Evolutionary conservation across 108 stramenopile genomes (phyloP), one percentile per base, ranked within the genome.

Genomic region (Aurantiochytrium sp.): DNA sequence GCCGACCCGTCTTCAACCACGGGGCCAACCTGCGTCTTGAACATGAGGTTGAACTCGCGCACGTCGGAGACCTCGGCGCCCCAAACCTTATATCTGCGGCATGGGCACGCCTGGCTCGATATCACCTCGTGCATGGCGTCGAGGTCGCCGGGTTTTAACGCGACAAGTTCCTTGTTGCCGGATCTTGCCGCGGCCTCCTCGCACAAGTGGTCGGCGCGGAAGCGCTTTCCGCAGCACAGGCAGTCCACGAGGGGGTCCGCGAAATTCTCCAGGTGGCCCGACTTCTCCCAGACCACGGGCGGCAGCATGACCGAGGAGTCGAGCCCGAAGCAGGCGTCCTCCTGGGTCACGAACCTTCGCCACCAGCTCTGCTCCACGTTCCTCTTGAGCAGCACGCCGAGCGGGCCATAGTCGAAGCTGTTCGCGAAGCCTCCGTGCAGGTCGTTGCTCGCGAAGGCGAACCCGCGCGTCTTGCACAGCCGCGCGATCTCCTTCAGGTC

Each of bases 221-320:
- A 98, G 52, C 98, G 88, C 55, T 96, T 87, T 89, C 97, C 97
- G 87, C 95, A 96, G 90, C 96, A 96, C 86, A 92, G 94, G 90
- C 98, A 98, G 93, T 99, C 97, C 34, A 96, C 95, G 96, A 99
- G 97, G 52, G 98, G 98, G 92, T 99, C 98, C 30, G 92, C 93
- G 91, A 99, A 99, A 37, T 97, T 96, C 54, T 96, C 97, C 55
- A 99, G 92, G 87, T 99, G 98, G 19, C 98, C 98, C 59, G 95
- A 95, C 27, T 95, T 95, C 86, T 97, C 91, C 98, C 98, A 99
- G 3, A 97, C 95, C 55, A 93, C 92, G 5, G 98, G 97, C 88
- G 96, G 95, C 88, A 95, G 92, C 87, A 99, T 97, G 89, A 98
- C 97, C 90, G 92, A 92, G 22, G 94, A 93, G 90, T 99, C 98